Percentiles rank a stretch among this genome's conserved stretches.
phyloP scores from a whole-genome alignment of 495 filamentous ascomycete species.

The Glonium stellatum region DNA sequence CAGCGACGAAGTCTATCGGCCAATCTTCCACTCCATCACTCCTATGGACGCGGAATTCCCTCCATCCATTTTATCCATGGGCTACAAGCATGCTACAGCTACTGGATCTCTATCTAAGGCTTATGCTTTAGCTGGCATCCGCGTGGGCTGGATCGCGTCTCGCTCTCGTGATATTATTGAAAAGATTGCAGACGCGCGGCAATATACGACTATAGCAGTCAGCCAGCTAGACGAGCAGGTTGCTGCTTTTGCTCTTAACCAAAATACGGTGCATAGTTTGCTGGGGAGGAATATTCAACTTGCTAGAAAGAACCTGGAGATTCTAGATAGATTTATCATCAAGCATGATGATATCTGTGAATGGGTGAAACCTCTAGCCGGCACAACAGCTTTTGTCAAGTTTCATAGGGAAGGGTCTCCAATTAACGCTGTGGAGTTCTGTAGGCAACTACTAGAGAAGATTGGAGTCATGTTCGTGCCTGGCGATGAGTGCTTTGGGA shows the following conservation, averaged over 20 bases:
- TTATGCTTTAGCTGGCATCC: slow-evolving; percentile 75
- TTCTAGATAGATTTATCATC: slow-evolving; percentile 63
- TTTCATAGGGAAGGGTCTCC: slow-evolving; percentile 58
- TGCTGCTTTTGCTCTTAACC: slow-evolving; percentile 64
- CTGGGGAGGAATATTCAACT: slow-evolving; percentile 63
- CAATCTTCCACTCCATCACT: slow-evolving; percentile 72
- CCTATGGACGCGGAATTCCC: slow-evolving; percentile 53
- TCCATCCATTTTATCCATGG: slow-evolving; percentile 61
- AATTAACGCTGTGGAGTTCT: slow-evolving; percentile 67
- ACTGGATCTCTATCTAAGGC: slow-evolving; percentile 85
- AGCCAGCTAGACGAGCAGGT: slow-evolving; percentile 75
- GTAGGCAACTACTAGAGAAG: slow-evolving; percentile 58
- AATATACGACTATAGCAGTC: slow-evolving; percentile 85
- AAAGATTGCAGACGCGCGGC: slow-evolving; percentile 55
- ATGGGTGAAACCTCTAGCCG: slow-evolving; percentile 73
- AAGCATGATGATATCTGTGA: slow-evolving; percentile 55
- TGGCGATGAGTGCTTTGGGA: slow-evolving; percentile 68
- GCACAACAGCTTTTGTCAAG: slow-evolving; percentile 74
- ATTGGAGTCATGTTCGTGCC: slow-evolving; percentile 77
- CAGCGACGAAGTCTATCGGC: slow-evolving; percentile 81
- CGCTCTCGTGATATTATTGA: slow-evolving; percentile 57
- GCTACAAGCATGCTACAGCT: slow-evolving; percentile 61
- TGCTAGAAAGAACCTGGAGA: slow-evolving; percentile 60
- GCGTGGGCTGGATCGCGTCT: slow-evolving; percentile 77
- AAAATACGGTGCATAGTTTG: slow-evolving; percentile 57